Base-by-base conservation (phyloP, 2,329 filamentous ascomycete genomes). In the Trichoderma brevicompactum region DNA sequence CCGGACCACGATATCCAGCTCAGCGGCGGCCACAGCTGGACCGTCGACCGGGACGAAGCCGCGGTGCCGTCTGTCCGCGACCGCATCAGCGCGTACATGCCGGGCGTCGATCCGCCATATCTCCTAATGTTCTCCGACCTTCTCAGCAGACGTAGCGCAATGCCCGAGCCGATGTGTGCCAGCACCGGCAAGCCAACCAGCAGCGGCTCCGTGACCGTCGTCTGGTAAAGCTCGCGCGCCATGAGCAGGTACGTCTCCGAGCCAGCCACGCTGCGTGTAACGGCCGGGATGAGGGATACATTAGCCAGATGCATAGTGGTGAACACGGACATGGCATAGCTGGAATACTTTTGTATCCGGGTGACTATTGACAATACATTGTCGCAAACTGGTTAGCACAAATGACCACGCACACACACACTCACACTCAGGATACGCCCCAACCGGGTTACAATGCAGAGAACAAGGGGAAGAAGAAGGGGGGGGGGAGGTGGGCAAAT, bases 221-320 rank as follows among this genome's bases (percentile, higher is more conserved):
- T 94, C 77, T 97, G 94, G 81, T 98, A 98, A 76, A 95, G 88
- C 55, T 96, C 94, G 67, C 94, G 88, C 34, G 93, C 94, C 76
- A 97, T 91, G 69, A 98, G 89, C 55, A 98, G 88, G 77, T 93
- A 96, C 56, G 88, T 88, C 75, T 97, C 94, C 67, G 91, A 91
- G 60, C 87, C 85, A 8, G 89, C 80, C 7, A 95, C 86, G 52
- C 90, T 92, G 65, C 83, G 86, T 46, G 91, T 92, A 56, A 89
- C 71, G 43, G 95, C 85, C 0, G 92, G 93, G 69, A 96, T 89
- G 49, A 96, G 76, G 7, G 92, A 92, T 40, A 92, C 94, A 72
- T 94, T 96, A 72, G 88, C 83, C 68, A 95, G 81, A 79, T 96
- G 93, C 65, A 95, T 83, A 36, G 87, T 82, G 40, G 89, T 84